phyloP scores from a whole-genome alignment of 2,329 filamentous ascomycete genomes.

The Fusarium caatingaense region DNA sequence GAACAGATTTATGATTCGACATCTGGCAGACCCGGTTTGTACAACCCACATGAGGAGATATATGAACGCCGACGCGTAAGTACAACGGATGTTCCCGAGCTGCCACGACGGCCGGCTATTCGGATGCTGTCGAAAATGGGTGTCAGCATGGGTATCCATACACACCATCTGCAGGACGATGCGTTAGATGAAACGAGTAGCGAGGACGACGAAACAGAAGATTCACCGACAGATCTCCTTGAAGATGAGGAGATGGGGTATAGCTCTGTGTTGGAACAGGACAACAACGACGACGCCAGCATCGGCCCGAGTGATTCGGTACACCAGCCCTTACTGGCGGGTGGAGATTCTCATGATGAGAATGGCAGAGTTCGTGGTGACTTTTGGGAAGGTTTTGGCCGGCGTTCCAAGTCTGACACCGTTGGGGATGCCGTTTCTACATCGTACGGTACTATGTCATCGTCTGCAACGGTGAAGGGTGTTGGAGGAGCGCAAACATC shows the following conservation, averaged over 20 bases:
- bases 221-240: conserved; percentile 47
- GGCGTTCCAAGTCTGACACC: conserved; percentile 24
- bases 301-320: conserved; percentile 25
- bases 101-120: conserved; percentile 70
- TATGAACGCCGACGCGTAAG: conserved; percentile 56
- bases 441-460: conserved; percentile 52
- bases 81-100: conserved; percentile 68
- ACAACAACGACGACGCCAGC: conserved; percentile 50
- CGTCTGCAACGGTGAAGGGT: conserved; percentile 39
- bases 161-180: conserved; percentile 74
- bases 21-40: conserved; percentile 56
- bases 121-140: conserved; percentile 66
- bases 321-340: conserved; percentile 41
- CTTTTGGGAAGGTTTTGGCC: conserved; percentile 30
- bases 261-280: conserved; percentile 24
- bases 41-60: conserved; percentile 55
- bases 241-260: conserved; percentile 47
- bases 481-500: conserved; percentile 13
- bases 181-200: conserved; percentile 61
- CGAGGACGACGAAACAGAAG: conserved; percentile 50
- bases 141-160: conserved; percentile 78
- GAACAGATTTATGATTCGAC: conserved; percentile 59
- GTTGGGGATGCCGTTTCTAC: conserved; percentile 22
- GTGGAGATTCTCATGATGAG: conserved; percentile 10
- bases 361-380: conserved; percentile 23